Evolutionary conservation across 1,284 basidiomycete genomes (phyloP), one percentile per base, ranked within the genome.

Genomic region (Somion occarium): DNA sequence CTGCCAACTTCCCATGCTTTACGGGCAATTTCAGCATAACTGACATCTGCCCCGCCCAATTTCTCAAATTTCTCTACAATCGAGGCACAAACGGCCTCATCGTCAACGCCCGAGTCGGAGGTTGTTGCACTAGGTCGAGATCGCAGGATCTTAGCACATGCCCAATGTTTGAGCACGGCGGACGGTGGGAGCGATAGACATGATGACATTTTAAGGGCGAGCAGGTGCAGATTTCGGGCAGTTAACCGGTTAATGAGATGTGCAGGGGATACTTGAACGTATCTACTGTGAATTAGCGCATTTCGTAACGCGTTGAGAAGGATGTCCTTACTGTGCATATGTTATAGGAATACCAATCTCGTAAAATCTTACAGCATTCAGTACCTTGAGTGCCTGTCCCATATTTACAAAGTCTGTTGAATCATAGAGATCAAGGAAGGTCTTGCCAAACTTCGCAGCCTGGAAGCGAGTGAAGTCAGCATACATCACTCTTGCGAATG

Each of bases 391-490:
- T 0, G 85, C 86, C 64, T 94, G 88, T 0, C 93, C 92, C 87
- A 96, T 95, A 38, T 83, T 78, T 37, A 99, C 82, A 61, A 97
- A 95, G 62, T 93, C 88, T 1, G 83, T 86, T 0, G 95, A 88
- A 66, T 98, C 91, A 68, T 94, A 91, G 25, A 93, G 75, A 65
- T 98, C 96, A 55, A 99, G 71, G 66, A 95, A 99, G 1, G 91
- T 88, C 54, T 94, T 83, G 1, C 97, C 97, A 60, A 97, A 98
- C 62, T 93, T 92, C 0, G 96, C 96, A 12, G 95, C 93, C 91
- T 94, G 47, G 12, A 19, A 34, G 22, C 13, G 25, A 37, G 23
- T 7, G 48, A 5, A 27, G 20, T 51, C 19, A 55, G 38, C 53
- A n/a, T n/a, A n/a, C n/a, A 34, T 37, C 37, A 44, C 2, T 20